Conservation (phyloP, 1,139 yeast genomes). For the Saccharomyces hybrid region DNA sequence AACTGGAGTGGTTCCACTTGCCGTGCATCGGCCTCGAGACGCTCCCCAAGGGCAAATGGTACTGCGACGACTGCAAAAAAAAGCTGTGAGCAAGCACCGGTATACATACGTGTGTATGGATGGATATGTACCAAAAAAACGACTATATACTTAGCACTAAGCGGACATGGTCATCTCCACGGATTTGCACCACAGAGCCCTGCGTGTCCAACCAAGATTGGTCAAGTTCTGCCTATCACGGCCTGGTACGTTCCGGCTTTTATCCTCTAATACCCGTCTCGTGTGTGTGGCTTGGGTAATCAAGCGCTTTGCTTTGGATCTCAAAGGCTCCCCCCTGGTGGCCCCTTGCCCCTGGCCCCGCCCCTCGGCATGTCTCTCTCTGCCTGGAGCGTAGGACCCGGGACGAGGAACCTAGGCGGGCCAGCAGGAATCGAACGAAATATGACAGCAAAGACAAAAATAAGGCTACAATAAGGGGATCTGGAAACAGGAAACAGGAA, state of each 20-base stretch:
- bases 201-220: too few relatives aligned
- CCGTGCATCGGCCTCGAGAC: slow-evolving; percentile 90
- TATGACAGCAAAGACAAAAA: background rate
- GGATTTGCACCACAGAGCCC: too few relatives aligned
- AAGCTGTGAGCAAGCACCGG: background rate
- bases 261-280: too few relatives aligned
- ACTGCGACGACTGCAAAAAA: slow-evolving; percentile 73
- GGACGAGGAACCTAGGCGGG: background rate
- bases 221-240: too few relatives aligned
- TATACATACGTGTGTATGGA: background rate
- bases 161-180: too few relatives aligned
- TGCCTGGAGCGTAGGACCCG: background rate
- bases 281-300: background rate
- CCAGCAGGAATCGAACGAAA: background rate
- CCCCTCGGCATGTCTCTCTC: slow-evolving; percentile 1
- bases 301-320: background rate
- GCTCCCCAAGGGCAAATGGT: slow-evolving; percentile 96
- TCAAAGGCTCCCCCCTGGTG: background rate
- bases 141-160: too few relatives aligned
- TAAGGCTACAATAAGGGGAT: background rate
- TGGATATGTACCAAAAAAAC: background rate
- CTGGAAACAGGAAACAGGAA: background rate
- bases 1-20: slow-evolving; percentile 93
- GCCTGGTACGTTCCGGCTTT: too few relatives aligned
- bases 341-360: background rate